Base-by-base conservation (phyloP, 345 rosid genomes). In the Streptanthus diversifolius region DNA sequence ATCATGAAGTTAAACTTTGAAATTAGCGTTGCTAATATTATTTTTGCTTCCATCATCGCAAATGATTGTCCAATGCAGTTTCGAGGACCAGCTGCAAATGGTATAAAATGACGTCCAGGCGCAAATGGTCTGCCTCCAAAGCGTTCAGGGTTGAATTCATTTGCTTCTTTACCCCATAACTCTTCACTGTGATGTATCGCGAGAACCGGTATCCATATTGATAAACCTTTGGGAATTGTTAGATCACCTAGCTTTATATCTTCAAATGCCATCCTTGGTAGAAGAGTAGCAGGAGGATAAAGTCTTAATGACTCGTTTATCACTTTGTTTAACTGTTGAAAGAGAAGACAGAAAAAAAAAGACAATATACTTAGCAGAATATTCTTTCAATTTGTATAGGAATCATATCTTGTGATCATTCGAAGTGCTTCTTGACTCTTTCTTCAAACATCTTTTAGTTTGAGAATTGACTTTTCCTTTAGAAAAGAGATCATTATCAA, bases 211-310 rank as follows among this genome's bases (percentile, higher is more conserved):
- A 95, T 88, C 99, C 99, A 95, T 22, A 92, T 82, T 8, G 98
- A 85, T 21, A 95, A 84, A 2, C 99, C 99, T 80, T 90, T 92
- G 0, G 99, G 98, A 45, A 95, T 86, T 4, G 77, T 80, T 22
- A 95, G 86, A 55, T 95, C 95, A 3, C 98, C 97, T 2, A 95
- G 79, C 68, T 82, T 79, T 18, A 95, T 75, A 64, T 95, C 91
- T 68, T 90, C 92, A 40, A 95, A 95, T 3, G 98, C 97, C 91
- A 92, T 90, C 59, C 99, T 83, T 1, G 99, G 99, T 8, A 95
- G 73, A 13, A 95, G 79, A 3, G 92, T 82, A 0, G 96, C 99
- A 33, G 99, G 98, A 4, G 99, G 99, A 60, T 95, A 95, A 3
- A 95, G 84, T 78, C 99, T 85, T 14, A 95, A 41, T 17, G 99